Percentiles rank a stretch among this genome's conserved stretches.
phyloP scores from a whole-genome alignment of 768 basidiomycete species.

The Leucocoprinus leucothites region DNA sequence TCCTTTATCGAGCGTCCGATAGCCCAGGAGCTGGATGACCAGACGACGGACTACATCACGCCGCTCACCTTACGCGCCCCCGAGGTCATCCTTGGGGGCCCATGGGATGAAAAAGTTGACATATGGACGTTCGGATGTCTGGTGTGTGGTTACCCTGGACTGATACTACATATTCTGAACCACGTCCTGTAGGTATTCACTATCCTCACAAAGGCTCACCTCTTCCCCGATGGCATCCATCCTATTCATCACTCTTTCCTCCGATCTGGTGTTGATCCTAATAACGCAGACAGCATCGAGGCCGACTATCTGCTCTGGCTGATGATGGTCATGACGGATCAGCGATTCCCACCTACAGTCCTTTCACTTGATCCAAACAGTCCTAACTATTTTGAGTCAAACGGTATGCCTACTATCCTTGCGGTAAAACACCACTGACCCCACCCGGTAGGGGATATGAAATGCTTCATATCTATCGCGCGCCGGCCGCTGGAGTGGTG shows the following conservation, averaged over 20 bases:
- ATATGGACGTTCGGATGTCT: constrained; percentile 25
- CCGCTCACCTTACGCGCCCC: constrained; percentile 18
- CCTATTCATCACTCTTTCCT: not conserved
- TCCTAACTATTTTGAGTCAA: not conserved
- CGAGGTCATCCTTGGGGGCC: constrained; percentile 21
- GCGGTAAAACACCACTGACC: not conserved
- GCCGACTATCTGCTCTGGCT: not conserved
- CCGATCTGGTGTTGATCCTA: constrained; percentile 1
- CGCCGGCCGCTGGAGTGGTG: not conserved
- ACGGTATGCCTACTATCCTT: not conserved
- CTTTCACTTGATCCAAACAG: not conserved
- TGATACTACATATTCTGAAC: not conserved
- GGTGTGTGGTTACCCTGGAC: constrained; percentile 11
- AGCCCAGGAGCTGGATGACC: constrained; percentile 13
- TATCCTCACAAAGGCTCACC: not conserved
- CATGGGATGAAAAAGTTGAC: constrained; percentile 24
- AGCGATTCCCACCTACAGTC: not conserved
- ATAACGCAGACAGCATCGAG: not conserved
- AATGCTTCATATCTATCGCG: not conserved
- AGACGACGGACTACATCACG: constrained; percentile 16
- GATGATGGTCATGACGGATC: not conserved
- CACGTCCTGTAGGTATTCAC: not conserved
- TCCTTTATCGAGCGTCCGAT: not conserved
- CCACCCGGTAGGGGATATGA: not conserved
- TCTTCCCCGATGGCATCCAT: not conserved